phyloP scores from a whole-genome alignment of 2,329 filamentous ascomycete species.

The Ophiostoma ulmi region DNA sequence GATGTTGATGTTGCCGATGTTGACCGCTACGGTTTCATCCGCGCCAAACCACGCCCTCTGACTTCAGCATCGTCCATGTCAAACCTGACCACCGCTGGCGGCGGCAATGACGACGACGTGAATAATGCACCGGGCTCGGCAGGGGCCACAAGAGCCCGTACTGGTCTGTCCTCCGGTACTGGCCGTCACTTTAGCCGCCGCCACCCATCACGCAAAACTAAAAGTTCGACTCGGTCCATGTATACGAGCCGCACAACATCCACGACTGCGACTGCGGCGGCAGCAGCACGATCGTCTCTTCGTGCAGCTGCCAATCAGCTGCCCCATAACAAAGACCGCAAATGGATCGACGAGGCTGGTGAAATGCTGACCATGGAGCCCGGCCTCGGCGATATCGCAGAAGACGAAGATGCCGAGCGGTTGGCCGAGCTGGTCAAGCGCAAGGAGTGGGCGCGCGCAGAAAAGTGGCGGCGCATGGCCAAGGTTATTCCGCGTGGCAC shows the following conservation, averaged over 20 bases:
- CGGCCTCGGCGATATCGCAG: conserved; percentile 50
- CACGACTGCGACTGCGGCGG: conserved; percentile 20
- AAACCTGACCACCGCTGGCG: conserved; percentile 29
- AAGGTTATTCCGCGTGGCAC: conserved; percentile 47
- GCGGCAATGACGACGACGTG: conserved; percentile 36
- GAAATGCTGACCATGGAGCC: conserved; percentile 60
- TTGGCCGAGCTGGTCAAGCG: conserved; percentile 53
- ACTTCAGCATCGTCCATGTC: conserved; percentile 37
- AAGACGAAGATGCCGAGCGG: conserved; percentile 51
- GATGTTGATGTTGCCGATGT: conserved; percentile 57
- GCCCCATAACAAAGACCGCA: conserved; percentile 56
- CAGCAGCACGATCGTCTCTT: conserved; percentile 51
- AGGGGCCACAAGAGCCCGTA: conserved; percentile 31
- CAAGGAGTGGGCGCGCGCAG: conserved; percentile 58
- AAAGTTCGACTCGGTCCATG: conserved; percentile 44
- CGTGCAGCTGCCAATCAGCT: conserved; percentile 55
- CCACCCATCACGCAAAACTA: not conserved
- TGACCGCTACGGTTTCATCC: conserved; percentile 66
- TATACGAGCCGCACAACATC: conserved; percentile 49
- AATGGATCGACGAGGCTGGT: conserved; percentile 60
- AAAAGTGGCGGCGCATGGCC: conserved; percentile 66
- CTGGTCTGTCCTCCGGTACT: conserved; percentile 9
- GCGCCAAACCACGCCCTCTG: conserved; percentile 37
- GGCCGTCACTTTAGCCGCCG: conserved; percentile 15
- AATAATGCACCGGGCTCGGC: conserved; percentile 31